Evolutionary conservation across 495 filamentous ascomycete species (phyloP).

Genomic region (Penicillium odoratum): DNA sequence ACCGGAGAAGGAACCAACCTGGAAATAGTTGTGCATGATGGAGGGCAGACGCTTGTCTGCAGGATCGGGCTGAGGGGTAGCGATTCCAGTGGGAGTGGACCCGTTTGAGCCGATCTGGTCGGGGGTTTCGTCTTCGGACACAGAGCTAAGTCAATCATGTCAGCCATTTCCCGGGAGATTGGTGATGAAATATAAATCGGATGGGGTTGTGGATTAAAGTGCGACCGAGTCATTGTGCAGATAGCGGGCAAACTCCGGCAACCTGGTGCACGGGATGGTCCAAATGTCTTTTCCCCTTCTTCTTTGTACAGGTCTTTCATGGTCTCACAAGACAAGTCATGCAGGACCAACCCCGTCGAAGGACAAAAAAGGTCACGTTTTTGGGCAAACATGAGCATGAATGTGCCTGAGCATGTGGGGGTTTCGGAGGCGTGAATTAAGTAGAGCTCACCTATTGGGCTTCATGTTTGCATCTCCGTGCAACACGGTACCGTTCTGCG

Average conservation of each 20-base stretch:
- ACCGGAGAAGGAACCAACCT: conserved; percentile 81
- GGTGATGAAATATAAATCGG: neutral
- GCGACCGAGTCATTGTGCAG: conserved; percentile 4
- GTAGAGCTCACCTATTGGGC: conserved; percentile 40
- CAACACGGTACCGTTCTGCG: conserved; percentile 51
- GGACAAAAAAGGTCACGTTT: neutral
- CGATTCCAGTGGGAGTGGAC: conserved; percentile 79
- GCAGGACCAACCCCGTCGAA: neutral
- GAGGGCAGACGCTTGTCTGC: conserved; percentile 88
- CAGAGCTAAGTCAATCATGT: conserved; percentile 23
- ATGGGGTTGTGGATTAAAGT: neutral
- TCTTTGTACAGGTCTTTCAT: neutral
- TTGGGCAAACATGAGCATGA: neutral
- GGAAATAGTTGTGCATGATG: conserved; percentile 91
- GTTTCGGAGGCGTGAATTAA: neutral
- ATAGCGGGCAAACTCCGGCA: conserved; percentile 6
- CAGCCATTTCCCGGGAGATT: neutral
- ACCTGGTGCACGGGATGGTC: neutral
- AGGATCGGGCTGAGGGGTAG: conserved; percentile 85
- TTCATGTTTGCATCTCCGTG: conserved; percentile 55
- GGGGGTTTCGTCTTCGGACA: conserved; percentile 63
- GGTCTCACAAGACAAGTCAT: neutral
- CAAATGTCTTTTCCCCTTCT: conserved; percentile 14
- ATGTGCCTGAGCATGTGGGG: neutral
- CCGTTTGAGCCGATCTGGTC: conserved; percentile 77